These are phyloP conservation scores for Ustilago lituana DNA, from an alignment of 1,284 basidiomycete species.

Conservation along the genomic window DNA sequence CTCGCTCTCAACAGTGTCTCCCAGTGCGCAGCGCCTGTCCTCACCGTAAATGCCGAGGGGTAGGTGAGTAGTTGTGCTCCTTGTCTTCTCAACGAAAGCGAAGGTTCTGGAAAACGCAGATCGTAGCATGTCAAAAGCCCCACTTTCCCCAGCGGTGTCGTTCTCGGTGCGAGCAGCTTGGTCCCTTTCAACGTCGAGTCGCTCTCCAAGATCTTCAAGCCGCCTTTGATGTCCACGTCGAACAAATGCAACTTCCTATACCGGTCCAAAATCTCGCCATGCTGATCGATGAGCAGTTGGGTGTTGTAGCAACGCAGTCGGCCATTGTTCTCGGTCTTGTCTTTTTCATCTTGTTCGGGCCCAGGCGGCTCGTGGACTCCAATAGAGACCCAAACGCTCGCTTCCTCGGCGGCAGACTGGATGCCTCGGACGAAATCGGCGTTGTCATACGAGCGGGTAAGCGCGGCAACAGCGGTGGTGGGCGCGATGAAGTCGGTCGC, in stretches of 20 bases:
- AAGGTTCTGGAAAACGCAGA: slow-evolving; percentile 70
- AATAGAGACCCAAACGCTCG: slow-evolving; percentile 68
- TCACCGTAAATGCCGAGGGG: slow-evolving; percentile 71
- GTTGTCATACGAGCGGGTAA: slow-evolving; percentile 59
- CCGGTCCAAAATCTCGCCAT: slow-evolving; percentile 66
- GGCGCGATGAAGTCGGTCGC: slow-evolving; percentile 71
- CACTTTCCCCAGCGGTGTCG: slow-evolving; percentile 67
- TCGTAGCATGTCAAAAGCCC: slow-evolving; percentile 72
- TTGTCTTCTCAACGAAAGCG: slow-evolving; percentile 67
- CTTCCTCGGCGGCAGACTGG: slow-evolving; percentile 66
- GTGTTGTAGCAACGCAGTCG: slow-evolving; percentile 69
- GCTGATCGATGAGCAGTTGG: slow-evolving; percentile 69
- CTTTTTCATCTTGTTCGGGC: slow-evolving; percentile 43
- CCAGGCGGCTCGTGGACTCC: slow-evolving; percentile 70
- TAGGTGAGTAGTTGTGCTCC: slow-evolving; percentile 71
- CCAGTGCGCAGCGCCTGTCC: slow-evolving; percentile 68
- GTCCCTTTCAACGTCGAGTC: slow-evolving; percentile 68
- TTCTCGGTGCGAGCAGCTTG: slow-evolving; percentile 63
- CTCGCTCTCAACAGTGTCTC: slow-evolving; percentile 64
- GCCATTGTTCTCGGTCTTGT: slow-evolving; percentile 30
- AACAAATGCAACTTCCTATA: slow-evolving; percentile 72
- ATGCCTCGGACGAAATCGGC: slow-evolving; percentile 67
- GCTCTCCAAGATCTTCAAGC: slow-evolving; percentile 62
- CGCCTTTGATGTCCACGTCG: slow-evolving; percentile 70
- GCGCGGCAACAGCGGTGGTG: slow-evolving; percentile 53